These are phyloP conservation scores for barley (Hordeum vulgare) DNA, from an alignment of 176 grass and related monocot genomes.

Conservation along the genomic window MorexV3_pseudomolecules_assembly NC_058519.1:484022001-484022500, in stretches of 20 bases:
- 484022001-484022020: slow-evolving; percentile 18
- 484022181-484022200: slow-evolving; percentile 1
- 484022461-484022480: not conserved
- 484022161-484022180: slow-evolving; percentile 12
- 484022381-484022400: slow-evolving; percentile 65
- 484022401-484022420: slow-evolving; percentile 16
- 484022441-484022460: slow-evolving; percentile 7
- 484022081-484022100: slow-evolving; percentile 16
- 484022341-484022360: slow-evolving; percentile 21
- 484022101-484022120: not conserved
- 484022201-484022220: slow-evolving; percentile 1
- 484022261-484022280: slow-evolving; percentile 68
- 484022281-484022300: slow-evolving; percentile 54
- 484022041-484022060: slow-evolving; percentile 14
- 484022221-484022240: not conserved
- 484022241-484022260: slow-evolving; percentile 57
- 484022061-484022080: slow-evolving; percentile 5
- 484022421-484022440: slow-evolving; percentile 7
- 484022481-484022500: slow-evolving; percentile 4
- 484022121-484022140: slow-evolving; percentile 8
- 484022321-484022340: slow-evolving; percentile 15
- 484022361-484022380: slow-evolving; percentile 20
- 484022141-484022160: slow-evolving; percentile 28
- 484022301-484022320: slow-evolving; percentile 38
- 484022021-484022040: slow-evolving; percentile 22